These are phyloP conservation scores for Colletotrichum melonis DNA, from an alignment of 2,329 filamentous ascomycete genomes.

Conservation along the genomic window DNA sequence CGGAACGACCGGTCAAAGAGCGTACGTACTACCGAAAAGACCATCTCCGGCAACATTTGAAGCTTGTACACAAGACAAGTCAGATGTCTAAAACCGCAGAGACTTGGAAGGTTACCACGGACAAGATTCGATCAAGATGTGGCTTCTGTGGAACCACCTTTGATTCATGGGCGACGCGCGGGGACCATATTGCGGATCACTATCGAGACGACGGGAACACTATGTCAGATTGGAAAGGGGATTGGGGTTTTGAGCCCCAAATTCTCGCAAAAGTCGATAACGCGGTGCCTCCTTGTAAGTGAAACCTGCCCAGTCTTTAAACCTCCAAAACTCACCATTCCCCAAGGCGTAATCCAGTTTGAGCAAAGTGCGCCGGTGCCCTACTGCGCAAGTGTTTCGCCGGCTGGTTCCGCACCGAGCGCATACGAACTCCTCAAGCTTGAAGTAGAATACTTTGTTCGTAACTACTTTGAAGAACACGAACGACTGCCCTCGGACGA, in stretches of 20 bases:
- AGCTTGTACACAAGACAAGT: conserved; percentile 54
- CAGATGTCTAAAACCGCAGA: conserved; percentile 56
- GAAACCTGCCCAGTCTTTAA: neutral
- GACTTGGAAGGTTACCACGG: conserved; percentile 48
- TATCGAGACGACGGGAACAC: conserved; percentile 51
- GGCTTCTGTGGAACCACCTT: conserved; percentile 53
- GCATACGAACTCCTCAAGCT: conserved; percentile 51
- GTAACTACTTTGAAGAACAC: conserved; percentile 38
- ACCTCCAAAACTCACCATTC: neutral
- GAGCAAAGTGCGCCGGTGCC: conserved; percentile 18
- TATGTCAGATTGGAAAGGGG: conserved; percentile 58
- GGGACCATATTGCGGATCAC: conserved; percentile 54
- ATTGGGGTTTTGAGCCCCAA: conserved; percentile 52
- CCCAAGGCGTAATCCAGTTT: conserved; percentile 28
- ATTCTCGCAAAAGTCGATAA: conserved; percentile 52
- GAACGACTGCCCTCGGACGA: conserved; percentile 37
- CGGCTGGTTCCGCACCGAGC: conserved; percentile 37
- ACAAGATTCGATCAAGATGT: conserved; percentile 51
- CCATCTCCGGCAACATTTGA: conserved; percentile 55
- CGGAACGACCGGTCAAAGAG: conserved; percentile 58
- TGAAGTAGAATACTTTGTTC: conserved; percentile 45
- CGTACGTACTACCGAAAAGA: conserved; percentile 57
- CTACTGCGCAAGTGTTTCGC: conserved; percentile 18
- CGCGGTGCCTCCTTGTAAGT: conserved; percentile 54
- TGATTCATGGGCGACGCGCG: conserved; percentile 49